Evolutionary conservation across 2,329 filamentous ascomycete genomes (phyloP).

Genomic region (Macroventuria anomochaeta): DNA sequence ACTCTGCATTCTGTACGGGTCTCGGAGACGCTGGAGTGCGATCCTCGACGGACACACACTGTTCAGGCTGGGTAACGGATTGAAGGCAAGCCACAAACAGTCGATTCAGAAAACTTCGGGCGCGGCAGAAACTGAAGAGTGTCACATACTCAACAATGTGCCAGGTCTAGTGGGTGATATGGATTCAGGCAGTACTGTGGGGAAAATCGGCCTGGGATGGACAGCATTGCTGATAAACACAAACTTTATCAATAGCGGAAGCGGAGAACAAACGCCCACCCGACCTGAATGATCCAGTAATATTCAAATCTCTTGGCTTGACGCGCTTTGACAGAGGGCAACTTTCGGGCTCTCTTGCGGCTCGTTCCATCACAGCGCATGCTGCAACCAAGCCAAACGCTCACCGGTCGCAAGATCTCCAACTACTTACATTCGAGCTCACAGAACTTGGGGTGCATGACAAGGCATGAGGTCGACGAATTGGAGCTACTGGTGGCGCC

Average conservation of each 20-base stretch:
- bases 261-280: too few species aligned
- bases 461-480: background rate
- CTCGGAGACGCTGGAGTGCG: conserved; percentile 13
- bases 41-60: conserved; percentile 18
- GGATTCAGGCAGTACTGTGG: background rate
- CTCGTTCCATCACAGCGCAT: background rate
- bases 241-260: background rate
- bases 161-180: conserved; percentile 12
- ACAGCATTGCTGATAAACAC: background rate
- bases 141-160: background rate
- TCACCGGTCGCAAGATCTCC: background rate
- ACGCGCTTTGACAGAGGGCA: too few species aligned
- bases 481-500: background rate
- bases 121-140: background rate
- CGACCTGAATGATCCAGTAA: too few species aligned
- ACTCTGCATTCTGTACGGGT: conserved; percentile 8
- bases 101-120: background rate
- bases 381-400: background rate
- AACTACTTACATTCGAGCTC: background rate
- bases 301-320: too few species aligned
- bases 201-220: conserved; percentile 7
- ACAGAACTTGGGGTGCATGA: background rate
- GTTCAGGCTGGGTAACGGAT: conserved; percentile 5
- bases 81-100: background rate
- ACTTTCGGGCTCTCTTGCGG: too few species aligned